phyloP scores from a whole-genome alignment of 192 early-diverging fungal genomes.

The Backusella parvicylindrica region DNA sequence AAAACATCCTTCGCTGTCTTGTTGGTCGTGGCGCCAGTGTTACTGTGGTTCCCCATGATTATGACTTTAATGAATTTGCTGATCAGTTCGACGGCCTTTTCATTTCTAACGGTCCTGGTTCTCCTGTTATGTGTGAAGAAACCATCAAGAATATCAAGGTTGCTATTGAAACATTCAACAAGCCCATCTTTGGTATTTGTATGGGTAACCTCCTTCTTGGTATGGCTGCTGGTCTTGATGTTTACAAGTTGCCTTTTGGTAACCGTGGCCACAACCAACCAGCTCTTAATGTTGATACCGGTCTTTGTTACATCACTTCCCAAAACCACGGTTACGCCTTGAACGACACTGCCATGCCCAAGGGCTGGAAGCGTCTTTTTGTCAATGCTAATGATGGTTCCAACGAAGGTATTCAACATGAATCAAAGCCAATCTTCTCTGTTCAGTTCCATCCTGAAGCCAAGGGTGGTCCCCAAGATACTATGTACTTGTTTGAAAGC shows the following conservation, averaged over 20 bases:
- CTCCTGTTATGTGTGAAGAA: constrained; percentile 62
- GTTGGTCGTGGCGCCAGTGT: constrained; percentile 76
- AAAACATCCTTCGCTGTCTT: constrained; percentile 89
- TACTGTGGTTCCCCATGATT: constrained; percentile 84
- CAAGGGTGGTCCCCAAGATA: constrained; percentile 89
- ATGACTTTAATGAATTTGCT: constrained; percentile 60
- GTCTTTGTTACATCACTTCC: constrained; percentile 87
- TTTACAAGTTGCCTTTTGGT: constrained; percentile 89
- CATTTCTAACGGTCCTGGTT: constrained; percentile 91
- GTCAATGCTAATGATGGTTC: constrained; percentile 95
- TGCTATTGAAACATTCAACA: constrained; percentile 56
- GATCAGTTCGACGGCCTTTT: constrained; percentile 84
- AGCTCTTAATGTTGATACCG: constrained; percentile 70
- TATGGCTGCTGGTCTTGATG: constrained; percentile 81
- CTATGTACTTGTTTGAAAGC: constrained; percentile 82
- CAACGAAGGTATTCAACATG: constrained; percentile 90
- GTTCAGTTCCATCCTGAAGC: constrained; percentile 98
- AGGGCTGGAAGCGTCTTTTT: constrained; percentile 84
- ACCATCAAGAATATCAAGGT: constrained; percentile 71
- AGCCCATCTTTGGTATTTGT: constrained; percentile 96
- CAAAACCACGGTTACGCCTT: constrained; percentile 94
- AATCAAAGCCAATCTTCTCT: constrained; percentile 64
- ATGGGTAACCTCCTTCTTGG: constrained; percentile 95
- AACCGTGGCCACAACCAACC: constrained; percentile 98
- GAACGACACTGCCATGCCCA: constrained; percentile 61